phyloP scores from a whole-genome alignment of 352 stramenopile genomes.

The Globisporangium perplexum region DNA sequence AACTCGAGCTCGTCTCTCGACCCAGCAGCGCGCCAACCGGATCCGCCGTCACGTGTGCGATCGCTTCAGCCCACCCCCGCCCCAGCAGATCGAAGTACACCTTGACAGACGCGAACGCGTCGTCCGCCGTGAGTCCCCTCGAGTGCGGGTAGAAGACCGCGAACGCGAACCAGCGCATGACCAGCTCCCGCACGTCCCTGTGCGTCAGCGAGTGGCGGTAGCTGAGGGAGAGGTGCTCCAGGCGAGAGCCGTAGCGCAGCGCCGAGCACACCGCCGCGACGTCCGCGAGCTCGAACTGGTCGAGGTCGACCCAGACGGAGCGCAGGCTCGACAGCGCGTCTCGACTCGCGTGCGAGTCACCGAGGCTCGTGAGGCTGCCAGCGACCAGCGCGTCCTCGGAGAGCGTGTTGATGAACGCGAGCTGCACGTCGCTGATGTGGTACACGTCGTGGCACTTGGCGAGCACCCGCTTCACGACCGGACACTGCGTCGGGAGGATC shows the following conservation, averaged over 20 bases:
- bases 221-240: not conserved
- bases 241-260: constrained; percentile 2
- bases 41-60: too few relatives aligned
- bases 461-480: not conserved
- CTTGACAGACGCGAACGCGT: constrained; percentile 1
- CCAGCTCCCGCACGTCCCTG: not conserved
- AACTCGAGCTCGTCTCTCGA: not conserved
- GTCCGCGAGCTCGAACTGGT: not conserved
- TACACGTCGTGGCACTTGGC: not conserved
- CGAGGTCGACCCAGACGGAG: not conserved
- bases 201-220: not conserved
- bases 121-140: not conserved
- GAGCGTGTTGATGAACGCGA: too few relatives aligned
- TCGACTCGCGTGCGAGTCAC: too few relatives aligned
- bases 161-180: constrained; percentile 12
- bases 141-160: constrained; percentile 8
- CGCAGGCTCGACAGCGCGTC: too few relatives aligned
- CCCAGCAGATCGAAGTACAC: not conserved
- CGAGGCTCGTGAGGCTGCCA: not conserved
- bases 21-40: constrained; percentile 2
- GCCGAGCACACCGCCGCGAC: constrained; percentile 1
- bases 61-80: too few relatives aligned
- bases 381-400: not conserved
- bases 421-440: too few relatives aligned
- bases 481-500: too few relatives aligned